These are phyloP conservation scores for Raddia distichophylla DNA, from an alignment of 176 grass and related monocot species.

Conservation along the genomic window DNA sequence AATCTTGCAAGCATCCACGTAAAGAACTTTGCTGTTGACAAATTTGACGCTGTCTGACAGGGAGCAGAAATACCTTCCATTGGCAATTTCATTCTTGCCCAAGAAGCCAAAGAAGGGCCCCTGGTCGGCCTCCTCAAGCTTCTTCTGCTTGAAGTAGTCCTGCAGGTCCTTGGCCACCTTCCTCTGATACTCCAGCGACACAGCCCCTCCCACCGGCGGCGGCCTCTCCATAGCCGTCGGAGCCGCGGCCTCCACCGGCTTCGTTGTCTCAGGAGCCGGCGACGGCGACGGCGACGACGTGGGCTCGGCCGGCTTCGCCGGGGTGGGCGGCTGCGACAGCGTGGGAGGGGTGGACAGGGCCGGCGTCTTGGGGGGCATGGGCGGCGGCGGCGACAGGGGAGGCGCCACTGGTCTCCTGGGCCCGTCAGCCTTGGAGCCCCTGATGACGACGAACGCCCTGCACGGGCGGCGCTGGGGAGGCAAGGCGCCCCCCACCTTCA, in stretches of 20 bases:
- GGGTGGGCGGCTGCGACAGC: slow-evolving; percentile 59
- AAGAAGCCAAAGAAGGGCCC: slow-evolving; percentile 88
- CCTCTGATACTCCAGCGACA: slow-evolving; percentile 97
- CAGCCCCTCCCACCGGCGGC: slow-evolving; percentile 42
- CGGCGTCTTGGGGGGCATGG: slow-evolving; percentile 51
- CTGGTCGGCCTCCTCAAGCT: slow-evolving; percentile 79
- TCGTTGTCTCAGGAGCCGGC: slow-evolving; percentile 38
- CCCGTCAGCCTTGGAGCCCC: slow-evolving; percentile 80
- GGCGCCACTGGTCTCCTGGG: slow-evolving; percentile 85
- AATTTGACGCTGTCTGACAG: slow-evolving; percentile 33
- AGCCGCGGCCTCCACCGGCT: slow-evolving; percentile 26
- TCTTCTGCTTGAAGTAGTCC: slow-evolving; percentile 98
- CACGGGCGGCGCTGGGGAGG: slow-evolving; percentile 38
- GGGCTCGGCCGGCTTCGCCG: slow-evolving; percentile 41
- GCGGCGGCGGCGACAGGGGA: slow-evolving; percentile 70
- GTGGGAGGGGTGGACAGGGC: slow-evolving; percentile 55
- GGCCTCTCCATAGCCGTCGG: slow-evolving; percentile 10
- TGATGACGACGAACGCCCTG: slow-evolving; percentile 55
- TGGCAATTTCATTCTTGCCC: slow-evolving; percentile 86
- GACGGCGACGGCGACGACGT: slow-evolving; percentile 31
- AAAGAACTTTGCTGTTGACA: not conserved
- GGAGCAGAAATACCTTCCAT: slow-evolving; percentile 74
- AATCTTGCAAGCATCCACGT: not conserved
- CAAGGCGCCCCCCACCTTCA: slow-evolving; percentile 60
- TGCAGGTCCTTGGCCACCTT: slow-evolving; percentile 98